These are phyloP conservation scores for Cercospora nicotianae DNA, from an alignment of 2,329 filamentous ascomycete genomes.

Conservation along the genomic window DNA sequence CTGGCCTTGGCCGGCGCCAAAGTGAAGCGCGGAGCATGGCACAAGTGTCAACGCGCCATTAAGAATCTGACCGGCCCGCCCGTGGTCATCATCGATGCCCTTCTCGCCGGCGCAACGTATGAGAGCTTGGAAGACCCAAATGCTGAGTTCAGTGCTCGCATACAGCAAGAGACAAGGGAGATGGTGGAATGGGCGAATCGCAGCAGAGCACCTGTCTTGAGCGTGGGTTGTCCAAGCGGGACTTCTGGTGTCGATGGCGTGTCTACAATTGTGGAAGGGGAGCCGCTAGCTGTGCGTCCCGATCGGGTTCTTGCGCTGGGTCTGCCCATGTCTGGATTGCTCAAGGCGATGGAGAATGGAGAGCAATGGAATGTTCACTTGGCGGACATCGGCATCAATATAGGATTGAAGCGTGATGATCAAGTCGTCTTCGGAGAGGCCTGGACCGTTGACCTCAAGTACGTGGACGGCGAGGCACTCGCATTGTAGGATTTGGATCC, in stretches of 20 bases:
- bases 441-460: slow-evolving; percentile 67
- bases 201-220: slow-evolving; percentile 76
- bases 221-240: slow-evolving; percentile 88
- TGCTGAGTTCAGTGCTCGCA: slow-evolving; percentile 49
- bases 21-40: slow-evolving; percentile 59
- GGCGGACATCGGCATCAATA: slow-evolving; percentile 81
- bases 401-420: slow-evolving; percentile 79
- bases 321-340: slow-evolving; percentile 78
- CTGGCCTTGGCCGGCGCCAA: slow-evolving; percentile 62
- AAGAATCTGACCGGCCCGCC: slow-evolving; percentile 63
- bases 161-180: slow-evolving; percentile 81
- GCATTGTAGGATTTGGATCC: neutral
- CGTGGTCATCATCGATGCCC: slow-evolving; percentile 82
- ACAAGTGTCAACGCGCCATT: slow-evolving; percentile 55
- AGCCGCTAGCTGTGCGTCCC: slow-evolving; percentile 75
- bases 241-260: slow-evolving; percentile 76
- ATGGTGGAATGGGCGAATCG: slow-evolving; percentile 94
- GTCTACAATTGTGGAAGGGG: slow-evolving; percentile 66
- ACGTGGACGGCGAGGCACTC: slow-evolving; percentile 22
- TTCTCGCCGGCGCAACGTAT: slow-evolving; percentile 85
- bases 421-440: slow-evolving; percentile 85
- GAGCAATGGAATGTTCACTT: slow-evolving; percentile 72
- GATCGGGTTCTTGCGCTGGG: slow-evolving; percentile 83
- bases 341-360: slow-evolving; percentile 70
- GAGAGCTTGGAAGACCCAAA: slow-evolving; percentile 69